Evolutionary conservation across 495 filamentous ascomycete genomes (phyloP), one percentile per base, ranked within the genome.

Genomic region (Hypoxylon crocopeplum): DNA sequence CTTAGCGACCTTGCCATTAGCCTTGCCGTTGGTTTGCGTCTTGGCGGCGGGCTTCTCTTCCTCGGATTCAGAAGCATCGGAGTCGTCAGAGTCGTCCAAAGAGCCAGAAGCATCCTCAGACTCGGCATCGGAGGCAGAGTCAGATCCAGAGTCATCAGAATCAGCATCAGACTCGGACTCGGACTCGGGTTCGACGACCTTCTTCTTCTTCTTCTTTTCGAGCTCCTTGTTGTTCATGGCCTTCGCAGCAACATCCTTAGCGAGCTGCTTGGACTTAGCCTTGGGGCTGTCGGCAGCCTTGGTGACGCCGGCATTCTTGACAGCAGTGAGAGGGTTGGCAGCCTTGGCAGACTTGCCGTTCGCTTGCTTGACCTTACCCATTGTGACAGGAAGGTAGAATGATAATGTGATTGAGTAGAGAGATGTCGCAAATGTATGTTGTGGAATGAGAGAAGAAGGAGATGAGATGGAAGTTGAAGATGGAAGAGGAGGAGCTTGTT

Each of bases 361-460:
- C 69, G 73, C 68, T 56, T 79, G 74, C 71, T 82, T 82, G 36
- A 76, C 68, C 75, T 85, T 85, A 71, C 76, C 82, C 84, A 86
- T 87, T 69, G 67, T 76, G 37, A 50, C 72, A 49, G 48, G 1
- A 12, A 45, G 34, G 36, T 56, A 45, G 42, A 15, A 24, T 5
- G 44, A 44, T 56, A 39, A 54, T 44, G 46, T 38, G 36, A 48
- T 38, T 56, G 47, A 53, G 39, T 40, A 36, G 34, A 52, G 57
- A 40, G 32, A 59, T 52, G 50, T 65, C 62, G 41, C 49, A 48
- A 22, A 36, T 64, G 54, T 42, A 47, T 54, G 62, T 54, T 47
- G 47, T 58, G 48, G 62, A 65, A 65, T 54, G 51, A 46, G 24
- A 39, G 19, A 42, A 50, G 51, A 8, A 41, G 24, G 27, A 39